These are phyloP conservation scores for Backusella luteola DNA, from an alignment of 192 early-diverging fungal genomes.

Conservation along the genomic window DNA sequence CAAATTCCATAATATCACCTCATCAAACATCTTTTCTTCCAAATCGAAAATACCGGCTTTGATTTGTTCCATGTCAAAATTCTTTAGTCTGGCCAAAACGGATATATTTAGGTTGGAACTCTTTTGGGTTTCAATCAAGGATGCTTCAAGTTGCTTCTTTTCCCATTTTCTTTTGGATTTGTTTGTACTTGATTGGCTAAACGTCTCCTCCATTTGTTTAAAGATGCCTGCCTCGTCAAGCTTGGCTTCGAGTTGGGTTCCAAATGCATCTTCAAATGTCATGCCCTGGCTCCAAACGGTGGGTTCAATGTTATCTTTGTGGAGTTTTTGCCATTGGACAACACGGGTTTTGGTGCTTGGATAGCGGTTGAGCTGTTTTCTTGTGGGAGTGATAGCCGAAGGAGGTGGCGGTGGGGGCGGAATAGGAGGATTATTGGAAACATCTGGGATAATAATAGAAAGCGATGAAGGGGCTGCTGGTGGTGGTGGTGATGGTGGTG, in stretches of 20 bases:
- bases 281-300: slow-evolving; percentile 20
- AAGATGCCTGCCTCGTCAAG: slow-evolving; percentile 26
- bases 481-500: slow-evolving; percentile 6
- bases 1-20: background rate
- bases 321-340: slow-evolving; percentile 34
- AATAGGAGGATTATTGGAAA: background rate
- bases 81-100: background rate
- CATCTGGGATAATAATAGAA: slow-evolving; percentile 2
- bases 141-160: background rate
- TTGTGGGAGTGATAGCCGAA: slow-evolving; percentile 17
- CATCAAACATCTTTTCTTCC: background rate
- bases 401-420: background rate
- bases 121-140: background rate
- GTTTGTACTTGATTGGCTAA: slow-evolving; percentile 13
- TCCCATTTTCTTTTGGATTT: background rate
- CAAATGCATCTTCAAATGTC: background rate
- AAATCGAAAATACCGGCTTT: background rate
- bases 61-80: background rate
- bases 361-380: slow-evolving; percentile 21
- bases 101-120: background rate
- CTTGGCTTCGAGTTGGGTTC: background rate
- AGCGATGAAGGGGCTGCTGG: slow-evolving; percentile 24
- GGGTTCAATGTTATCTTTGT: slow-evolving; percentile 19
- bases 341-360: slow-evolving; percentile 27
- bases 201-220: slow-evolving; percentile 20